Conservation (phyloP, 2,329 filamentous ascomycete genomes). For the Ophiocordyceps camponoti-saundersi region DNA sequence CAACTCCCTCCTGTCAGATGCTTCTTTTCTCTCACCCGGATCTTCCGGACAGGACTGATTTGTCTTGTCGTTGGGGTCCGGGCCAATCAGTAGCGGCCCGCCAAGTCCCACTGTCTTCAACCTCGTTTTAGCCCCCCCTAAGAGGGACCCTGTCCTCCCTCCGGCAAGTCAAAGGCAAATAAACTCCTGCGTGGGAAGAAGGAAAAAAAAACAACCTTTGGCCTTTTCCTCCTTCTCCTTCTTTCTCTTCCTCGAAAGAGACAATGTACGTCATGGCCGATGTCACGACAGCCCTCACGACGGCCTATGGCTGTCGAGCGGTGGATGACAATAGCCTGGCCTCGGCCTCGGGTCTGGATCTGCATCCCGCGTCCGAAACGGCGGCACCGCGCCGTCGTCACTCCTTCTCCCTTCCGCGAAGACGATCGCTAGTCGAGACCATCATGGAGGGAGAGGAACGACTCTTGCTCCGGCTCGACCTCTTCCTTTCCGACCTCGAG, state of each 20-base stretch:
- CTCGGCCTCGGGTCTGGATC: slow-evolving; percentile 22
- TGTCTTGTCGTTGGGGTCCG: too few species aligned
- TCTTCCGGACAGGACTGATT: too few species aligned
- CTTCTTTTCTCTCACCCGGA: too few species aligned
- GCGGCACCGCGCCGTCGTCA: slow-evolving; percentile 29
- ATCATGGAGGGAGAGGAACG: slow-evolving; percentile 47
- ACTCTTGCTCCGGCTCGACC: slow-evolving; percentile 49
- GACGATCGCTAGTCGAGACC: slow-evolving; percentile 41
- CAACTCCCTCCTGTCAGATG: too few species aligned
- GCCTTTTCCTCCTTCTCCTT: not conserved
- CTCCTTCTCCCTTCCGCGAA: slow-evolving; percentile 38
- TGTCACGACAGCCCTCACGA: slow-evolving; percentile 20
- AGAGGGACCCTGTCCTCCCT: too few species aligned
- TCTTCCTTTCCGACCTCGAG: slow-evolving; percentile 75
- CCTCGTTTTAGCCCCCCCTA: too few species aligned
- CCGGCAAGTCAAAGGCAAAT: too few species aligned
- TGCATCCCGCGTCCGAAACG: slow-evolving; percentile 11
- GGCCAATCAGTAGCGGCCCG: too few species aligned
- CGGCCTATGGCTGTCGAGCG: slow-evolving; percentile 17
- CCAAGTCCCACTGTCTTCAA: too few species aligned
- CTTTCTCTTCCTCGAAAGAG: not conserved
- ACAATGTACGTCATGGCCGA: slow-evolving; percentile 15
- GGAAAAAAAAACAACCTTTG: not conserved
- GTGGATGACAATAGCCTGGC: slow-evolving; percentile 13
- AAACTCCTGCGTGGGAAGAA: too few species aligned